Conservation (phyloP, 2,329 filamentous ascomycete species). For the Hypoxylon sp. region DNA sequence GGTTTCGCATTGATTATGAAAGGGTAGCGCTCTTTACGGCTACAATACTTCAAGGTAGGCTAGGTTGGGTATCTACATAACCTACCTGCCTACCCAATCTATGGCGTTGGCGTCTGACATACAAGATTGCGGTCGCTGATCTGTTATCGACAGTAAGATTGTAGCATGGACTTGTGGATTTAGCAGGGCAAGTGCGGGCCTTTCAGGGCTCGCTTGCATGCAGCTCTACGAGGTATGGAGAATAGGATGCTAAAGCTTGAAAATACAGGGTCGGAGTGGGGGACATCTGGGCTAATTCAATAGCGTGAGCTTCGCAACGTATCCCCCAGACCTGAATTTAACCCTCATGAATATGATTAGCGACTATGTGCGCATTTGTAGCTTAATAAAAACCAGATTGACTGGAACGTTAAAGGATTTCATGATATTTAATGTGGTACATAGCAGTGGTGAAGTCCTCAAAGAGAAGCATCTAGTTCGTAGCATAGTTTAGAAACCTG, state of each 20-base stretch:
- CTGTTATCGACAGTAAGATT: no score
- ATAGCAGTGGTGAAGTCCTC: neutral
- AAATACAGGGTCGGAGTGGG: neutral
- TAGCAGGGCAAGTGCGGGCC: conserved; percentile 1
- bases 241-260: conserved; percentile 7
- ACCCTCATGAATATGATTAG: neutral
- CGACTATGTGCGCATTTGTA: neutral
- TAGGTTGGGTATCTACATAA: no score
- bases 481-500: no score
- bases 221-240: conserved; percentile 12
- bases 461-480: neutral
- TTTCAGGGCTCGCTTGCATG: conserved; percentile 21
- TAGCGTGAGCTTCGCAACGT: conserved; percentile 4
- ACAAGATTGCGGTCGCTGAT: neutral
- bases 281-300: conserved; percentile 15
- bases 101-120: no score
- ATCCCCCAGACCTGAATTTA: neutral
- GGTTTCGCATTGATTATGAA: conserved; percentile 24
- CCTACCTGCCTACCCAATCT: no score
- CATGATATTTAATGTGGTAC: neutral
- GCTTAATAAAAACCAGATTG: neutral
- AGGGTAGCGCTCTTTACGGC: conserved; percentile 12
- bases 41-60: no score
- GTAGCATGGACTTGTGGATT: conserved; percentile 16
- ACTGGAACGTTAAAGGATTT: neutral